These are phyloP conservation scores for Orychophragmus violaceus DNA, from an alignment of 345 rosid species.

Conservation along the genomic window DNA sequence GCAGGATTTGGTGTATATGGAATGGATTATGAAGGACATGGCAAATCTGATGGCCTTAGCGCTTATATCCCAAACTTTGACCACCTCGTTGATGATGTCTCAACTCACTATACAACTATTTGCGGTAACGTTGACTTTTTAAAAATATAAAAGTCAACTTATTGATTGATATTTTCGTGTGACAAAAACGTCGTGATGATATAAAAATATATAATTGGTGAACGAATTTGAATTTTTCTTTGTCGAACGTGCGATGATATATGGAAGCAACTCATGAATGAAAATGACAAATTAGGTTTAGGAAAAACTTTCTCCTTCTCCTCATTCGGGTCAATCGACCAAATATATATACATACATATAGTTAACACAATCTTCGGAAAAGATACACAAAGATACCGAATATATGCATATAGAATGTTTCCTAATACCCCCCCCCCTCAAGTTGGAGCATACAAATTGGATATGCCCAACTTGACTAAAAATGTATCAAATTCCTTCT, in stretches of 20 bases:
- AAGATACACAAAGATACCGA: too few relatives aligned
- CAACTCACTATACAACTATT: constrained; percentile 38
- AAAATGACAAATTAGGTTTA: not conserved
- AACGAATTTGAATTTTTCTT: not conserved
- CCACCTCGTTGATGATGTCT: constrained; percentile 53
- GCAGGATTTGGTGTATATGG: constrained; percentile 69
- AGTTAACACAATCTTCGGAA: too few relatives aligned
- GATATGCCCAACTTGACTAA: too few relatives aligned
- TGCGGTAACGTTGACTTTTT: constrained; percentile 41
- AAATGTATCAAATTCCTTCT: too few relatives aligned
- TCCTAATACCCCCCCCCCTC: too few relatives aligned
- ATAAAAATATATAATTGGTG: not conserved
- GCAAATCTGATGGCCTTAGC: constrained; percentile 59
- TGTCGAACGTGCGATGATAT: not conserved
- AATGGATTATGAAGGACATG: constrained; percentile 91
- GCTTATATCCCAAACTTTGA: constrained; percentile 50
- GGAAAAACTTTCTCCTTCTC: too few relatives aligned
- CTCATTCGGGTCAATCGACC: too few relatives aligned
- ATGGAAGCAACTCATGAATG: not conserved
- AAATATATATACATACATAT: too few relatives aligned
- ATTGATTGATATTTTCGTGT: not conserved
- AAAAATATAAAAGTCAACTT: not conserved
- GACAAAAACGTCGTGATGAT: not conserved
- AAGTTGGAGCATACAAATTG: too few relatives aligned
- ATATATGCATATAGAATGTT: too few relatives aligned